These are phyloP conservation scores for Starmera pachycereana DNA, from an alignment of 805 yeast species.

Conservation along the genomic window DNA sequence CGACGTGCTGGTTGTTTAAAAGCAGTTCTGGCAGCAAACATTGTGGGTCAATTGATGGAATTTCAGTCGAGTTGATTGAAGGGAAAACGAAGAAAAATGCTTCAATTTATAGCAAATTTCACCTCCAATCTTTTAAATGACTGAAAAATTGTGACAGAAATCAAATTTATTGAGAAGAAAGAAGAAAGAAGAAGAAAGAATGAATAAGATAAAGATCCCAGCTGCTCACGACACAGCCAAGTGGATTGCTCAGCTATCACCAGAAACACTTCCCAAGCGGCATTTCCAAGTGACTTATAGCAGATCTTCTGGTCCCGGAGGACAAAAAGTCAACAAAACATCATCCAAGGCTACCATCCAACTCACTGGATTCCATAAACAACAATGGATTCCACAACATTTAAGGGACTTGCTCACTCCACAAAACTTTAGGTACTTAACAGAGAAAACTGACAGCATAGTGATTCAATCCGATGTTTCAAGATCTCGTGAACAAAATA, in stretches of 20 bases:
- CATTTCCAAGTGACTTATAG: slow-evolving; percentile 36
- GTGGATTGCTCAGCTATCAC: slow-evolving; percentile 31
- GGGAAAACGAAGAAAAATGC: too few relatives aligned
- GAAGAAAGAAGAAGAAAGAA: slow-evolving; percentile 7
- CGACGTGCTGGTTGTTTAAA: slow-evolving; percentile 7
- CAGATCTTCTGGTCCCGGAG: slow-evolving; percentile 78
- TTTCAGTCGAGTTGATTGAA: not conserved
- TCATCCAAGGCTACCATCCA: slow-evolving; percentile 56
- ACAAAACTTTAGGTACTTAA: slow-evolving; percentile 39
- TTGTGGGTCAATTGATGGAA: too few relatives aligned
- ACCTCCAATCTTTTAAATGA: too few relatives aligned
- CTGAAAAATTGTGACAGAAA: too few relatives aligned
- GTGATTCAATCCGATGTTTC: slow-evolving; percentile 51
- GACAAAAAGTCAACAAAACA: slow-evolving; percentile 74
- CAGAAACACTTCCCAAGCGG: slow-evolving; percentile 30
- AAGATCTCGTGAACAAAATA: slow-evolving; percentile 49
- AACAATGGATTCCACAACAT: slow-evolving; percentile 51
- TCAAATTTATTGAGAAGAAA: not conserved
- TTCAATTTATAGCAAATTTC: too few relatives aligned
- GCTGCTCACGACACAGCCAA: slow-evolving; percentile 14
- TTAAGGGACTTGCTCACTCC: slow-evolving; percentile 31
- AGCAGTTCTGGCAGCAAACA: not conserved
- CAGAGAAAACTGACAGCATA: slow-evolving; percentile 36
- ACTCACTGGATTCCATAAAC: slow-evolving; percentile 33
- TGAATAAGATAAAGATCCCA: slow-evolving; percentile 10